phyloP scores from a whole-genome alignment of 192 early-diverging fungal genomes.

The Phlyctochytrium arcticum region DNA sequence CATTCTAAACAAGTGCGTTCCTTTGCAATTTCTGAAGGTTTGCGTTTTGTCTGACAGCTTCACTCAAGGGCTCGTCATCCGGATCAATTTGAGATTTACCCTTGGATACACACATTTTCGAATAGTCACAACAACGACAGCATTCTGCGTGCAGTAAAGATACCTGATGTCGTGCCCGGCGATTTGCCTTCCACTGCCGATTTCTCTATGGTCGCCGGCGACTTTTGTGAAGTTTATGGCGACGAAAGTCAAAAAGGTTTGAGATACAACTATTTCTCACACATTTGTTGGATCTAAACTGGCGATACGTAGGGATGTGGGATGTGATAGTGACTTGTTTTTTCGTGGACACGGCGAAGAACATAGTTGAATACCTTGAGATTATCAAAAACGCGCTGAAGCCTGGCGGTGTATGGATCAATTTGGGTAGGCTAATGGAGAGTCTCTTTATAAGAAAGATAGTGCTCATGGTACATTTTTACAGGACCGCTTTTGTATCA shows the following conservation, averaged over 20 bases:
- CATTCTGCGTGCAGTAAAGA: slow-evolving; percentile 61
- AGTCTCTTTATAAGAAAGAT: neutral
- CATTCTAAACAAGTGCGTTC: slow-evolving; percentile 81
- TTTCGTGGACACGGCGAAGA: slow-evolving; percentile 97
- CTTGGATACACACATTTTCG: slow-evolving; percentile 91
- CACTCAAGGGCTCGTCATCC: slow-evolving; percentile 38
- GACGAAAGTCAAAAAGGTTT: slow-evolving; percentile 29
- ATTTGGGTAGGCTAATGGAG: slow-evolving; percentile 26
- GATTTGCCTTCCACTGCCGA: slow-evolving; percentile 63
- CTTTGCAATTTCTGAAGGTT: no score
- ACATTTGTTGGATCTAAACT: neutral
- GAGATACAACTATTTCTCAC: no score
- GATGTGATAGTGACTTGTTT: slow-evolving; percentile 92
- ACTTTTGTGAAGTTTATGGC: slow-evolving; percentile 76
- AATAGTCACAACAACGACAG: slow-evolving; percentile 58
- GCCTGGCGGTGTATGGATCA: slow-evolving; percentile 48
- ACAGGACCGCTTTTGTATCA: slow-evolving; percentile 84
- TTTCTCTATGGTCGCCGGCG: slow-evolving; percentile 97
- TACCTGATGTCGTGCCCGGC: slow-evolving; percentile 82
- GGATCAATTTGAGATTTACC: slow-evolving; percentile 73
- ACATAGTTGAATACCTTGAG: slow-evolving; percentile 84
- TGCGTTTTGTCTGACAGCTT: neutral
- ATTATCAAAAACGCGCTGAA: slow-evolving; percentile 74
- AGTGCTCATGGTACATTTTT: neutral
- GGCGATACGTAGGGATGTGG: slow-evolving; percentile 42